Evolutionary conservation across 2,329 filamentous ascomycete species (phyloP).

Genomic region (Cryphonectria parasitica): DNA sequence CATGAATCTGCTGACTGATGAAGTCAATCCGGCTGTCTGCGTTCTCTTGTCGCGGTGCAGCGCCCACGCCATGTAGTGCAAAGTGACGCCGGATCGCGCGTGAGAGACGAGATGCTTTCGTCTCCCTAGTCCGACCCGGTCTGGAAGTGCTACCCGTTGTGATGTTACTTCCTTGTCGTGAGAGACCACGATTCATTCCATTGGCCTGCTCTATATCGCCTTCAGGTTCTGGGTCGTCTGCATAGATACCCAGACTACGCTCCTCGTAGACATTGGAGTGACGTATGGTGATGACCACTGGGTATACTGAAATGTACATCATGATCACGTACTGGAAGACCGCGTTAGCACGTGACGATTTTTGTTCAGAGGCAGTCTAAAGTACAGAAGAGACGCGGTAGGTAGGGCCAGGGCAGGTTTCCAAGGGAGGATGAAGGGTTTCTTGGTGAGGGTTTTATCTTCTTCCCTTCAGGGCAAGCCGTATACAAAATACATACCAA

Average conservation of each 20-base stretch:
- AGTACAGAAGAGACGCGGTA: background rate
- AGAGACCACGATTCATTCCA: background rate
- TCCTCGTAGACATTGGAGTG: constrained; percentile 76
- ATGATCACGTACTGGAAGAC: constrained; percentile 56
- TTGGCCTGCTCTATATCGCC: constrained; percentile 16
- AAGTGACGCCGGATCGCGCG: constrained; percentile 44
- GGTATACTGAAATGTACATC: constrained; percentile 70
- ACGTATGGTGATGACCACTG: constrained; percentile 65
- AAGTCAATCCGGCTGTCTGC: constrained; percentile 50
- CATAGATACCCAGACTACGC: constrained; percentile 64
- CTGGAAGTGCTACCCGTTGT: constrained; percentile 5
- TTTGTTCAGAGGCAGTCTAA: background rate
- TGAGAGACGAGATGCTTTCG: constrained; percentile 37
- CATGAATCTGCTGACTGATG: constrained; percentile 58
- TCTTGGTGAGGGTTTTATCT: too few relatives aligned
- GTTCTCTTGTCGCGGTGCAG: constrained; percentile 33
- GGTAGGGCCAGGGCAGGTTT: background rate
- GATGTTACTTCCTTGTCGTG: constrained; percentile 1
- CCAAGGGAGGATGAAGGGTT: too few relatives aligned
- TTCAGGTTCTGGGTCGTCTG: constrained; percentile 36
- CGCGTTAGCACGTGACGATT: background rate
- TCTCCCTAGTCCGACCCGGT: constrained; percentile 25
- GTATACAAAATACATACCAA: constrained; percentile 34
- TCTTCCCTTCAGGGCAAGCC: too few relatives aligned
- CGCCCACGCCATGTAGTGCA: constrained; percentile 51